Percentiles rank a stretch among this genome's conserved stretches.
Evolutionary conservation across 2,329 filamentous ascomycete species (phyloP).

Genomic region (Apiospora malaysiana): DNA sequence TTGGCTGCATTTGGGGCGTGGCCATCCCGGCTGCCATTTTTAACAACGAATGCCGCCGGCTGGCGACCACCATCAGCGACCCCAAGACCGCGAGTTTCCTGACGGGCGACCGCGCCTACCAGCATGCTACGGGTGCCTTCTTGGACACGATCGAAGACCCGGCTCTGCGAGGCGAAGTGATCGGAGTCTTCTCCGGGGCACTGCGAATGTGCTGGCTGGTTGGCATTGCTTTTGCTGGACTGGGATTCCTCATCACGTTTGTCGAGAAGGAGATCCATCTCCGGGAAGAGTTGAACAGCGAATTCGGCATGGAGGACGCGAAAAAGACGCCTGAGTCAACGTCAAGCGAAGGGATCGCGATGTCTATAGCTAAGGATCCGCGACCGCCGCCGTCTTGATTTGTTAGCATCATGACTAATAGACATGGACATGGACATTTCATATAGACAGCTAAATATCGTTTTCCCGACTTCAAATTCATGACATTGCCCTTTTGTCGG

Average conservation of each 20-base stretch:
- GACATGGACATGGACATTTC: not conserved
- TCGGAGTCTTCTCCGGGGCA: conserved; percentile 14
- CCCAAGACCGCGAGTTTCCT: not conserved
- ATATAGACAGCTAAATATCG: not conserved
- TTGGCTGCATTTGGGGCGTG: conserved; percentile 48
- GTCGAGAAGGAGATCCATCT: conserved; percentile 25
- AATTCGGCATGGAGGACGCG: conserved; percentile 26
- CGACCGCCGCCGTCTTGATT: not conserved
- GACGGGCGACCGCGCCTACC: conserved; percentile 1
- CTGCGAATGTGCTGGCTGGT: conserved; percentile 28
- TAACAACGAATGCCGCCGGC: conserved; percentile 24
- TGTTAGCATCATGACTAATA: not conserved
- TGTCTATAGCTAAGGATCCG: not conserved
- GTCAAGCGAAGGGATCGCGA: not conserved
- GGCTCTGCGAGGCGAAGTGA: not conserved
- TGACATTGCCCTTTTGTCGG: not conserved
- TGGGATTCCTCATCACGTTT: conserved; percentile 26
- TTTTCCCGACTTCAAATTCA: not conserved
- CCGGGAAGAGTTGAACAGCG: conserved; percentile 28
- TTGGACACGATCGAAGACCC: not conserved
- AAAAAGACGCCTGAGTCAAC: conserved; percentile 8
- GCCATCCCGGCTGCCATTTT: conserved; percentile 45
- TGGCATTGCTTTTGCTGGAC: conserved; percentile 24
- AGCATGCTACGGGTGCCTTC: conserved; percentile 11
- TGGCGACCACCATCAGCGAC: not conserved